Conservation (phyloP, 169 alveolate genomes). For the Theileria equi region DNA sequence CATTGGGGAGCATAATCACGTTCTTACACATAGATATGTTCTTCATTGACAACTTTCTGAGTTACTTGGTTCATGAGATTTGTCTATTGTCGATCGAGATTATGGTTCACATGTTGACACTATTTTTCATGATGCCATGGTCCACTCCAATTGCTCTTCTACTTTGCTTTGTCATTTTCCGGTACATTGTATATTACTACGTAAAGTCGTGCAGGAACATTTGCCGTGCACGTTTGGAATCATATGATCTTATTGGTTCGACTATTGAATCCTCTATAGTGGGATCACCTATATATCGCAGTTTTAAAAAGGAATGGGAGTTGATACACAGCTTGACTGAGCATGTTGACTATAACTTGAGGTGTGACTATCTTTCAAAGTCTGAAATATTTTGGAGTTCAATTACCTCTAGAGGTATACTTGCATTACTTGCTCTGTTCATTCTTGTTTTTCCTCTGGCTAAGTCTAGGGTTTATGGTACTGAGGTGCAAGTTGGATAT, state of each 20-base stretch:
- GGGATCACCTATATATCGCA: constrained; percentile 41
- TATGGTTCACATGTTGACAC: constrained; percentile 24
- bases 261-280: constrained; percentile 27
- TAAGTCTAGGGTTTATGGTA: neutral
- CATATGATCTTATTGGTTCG: constrained; percentile 18
- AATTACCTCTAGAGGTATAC: constrained; percentile 15
- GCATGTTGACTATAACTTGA: constrained; percentile 16
- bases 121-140: constrained; percentile 27
- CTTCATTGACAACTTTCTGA: constrained; percentile 37
- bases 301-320: constrained; percentile 36
- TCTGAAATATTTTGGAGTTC: constrained; percentile 31
- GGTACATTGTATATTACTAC: constrained; percentile 1
- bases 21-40: constrained; percentile 45
- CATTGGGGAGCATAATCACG: constrained; percentile 28
- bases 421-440: neutral
- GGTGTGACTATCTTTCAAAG: constrained; percentile 14
- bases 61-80: constrained; percentile 17
- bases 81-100: constrained; percentile 6
- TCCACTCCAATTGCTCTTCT: constrained; percentile 15
- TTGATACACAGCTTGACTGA: constrained; percentile 12
- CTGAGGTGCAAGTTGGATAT: neutral
- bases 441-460: constrained; percentile 5
- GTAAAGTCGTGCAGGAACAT: constrained; percentile 31
- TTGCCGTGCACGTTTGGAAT: constrained; percentile 20
- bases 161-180: neutral